phyloP scores from a whole-genome alignment of 306 rosid species.

The Quercus berberidifolia region DNA sequence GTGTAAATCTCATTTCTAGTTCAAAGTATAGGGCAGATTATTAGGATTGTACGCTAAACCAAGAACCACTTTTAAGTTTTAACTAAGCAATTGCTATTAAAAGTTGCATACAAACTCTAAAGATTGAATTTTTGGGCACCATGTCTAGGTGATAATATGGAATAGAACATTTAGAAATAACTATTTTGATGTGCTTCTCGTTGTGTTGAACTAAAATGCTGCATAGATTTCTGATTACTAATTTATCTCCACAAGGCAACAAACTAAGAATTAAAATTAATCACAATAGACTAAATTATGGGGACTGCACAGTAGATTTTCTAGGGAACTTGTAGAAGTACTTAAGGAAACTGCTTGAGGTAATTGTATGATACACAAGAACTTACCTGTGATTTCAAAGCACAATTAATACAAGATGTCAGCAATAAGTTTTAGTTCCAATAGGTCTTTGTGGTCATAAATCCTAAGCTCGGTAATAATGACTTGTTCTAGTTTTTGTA shows the following conservation, averaged over 20 bases:
- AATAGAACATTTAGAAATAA: not conserved
- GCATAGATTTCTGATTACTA: not conserved
- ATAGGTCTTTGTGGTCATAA: not conserved
- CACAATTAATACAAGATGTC: not conserved
- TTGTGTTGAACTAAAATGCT: not conserved
- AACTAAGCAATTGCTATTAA: not conserved
- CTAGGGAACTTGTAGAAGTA: not conserved
- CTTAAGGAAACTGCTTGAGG: not conserved
- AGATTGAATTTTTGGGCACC: not conserved
- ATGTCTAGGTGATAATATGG: not conserved
- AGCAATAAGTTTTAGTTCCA: not conserved
- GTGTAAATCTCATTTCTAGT: not conserved
- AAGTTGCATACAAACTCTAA: not conserved
- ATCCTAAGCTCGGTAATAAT: not conserved
- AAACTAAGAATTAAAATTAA: too few relatives aligned
- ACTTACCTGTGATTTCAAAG: not conserved
- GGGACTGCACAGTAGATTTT: not conserved
- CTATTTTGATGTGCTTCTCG: not conserved
- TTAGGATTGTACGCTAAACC: not conserved
- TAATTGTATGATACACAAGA: not conserved
- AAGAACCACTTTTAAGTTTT: not conserved
- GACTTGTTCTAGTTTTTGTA: not conserved
- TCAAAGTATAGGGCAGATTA: not conserved
- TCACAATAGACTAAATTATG: not conserved
- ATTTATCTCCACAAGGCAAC: too few relatives aligned